A percentile compares a stretch with the other conserved stretches of the same genome.
phyloP scores from a whole-genome alignment of 257 asterid species.

The Gentiana straminea region DNA sequence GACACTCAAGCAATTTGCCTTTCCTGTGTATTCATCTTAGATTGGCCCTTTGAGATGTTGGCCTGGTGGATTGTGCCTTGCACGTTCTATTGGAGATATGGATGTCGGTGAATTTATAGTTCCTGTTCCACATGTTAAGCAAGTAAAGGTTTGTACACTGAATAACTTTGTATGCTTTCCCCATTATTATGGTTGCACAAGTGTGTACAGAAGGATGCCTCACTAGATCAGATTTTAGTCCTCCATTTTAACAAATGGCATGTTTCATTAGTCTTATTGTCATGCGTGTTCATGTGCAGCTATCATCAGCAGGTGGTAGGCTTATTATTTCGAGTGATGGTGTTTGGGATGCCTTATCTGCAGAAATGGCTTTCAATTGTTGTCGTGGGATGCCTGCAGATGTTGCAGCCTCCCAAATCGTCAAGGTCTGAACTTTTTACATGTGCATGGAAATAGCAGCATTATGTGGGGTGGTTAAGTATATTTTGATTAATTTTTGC shows the following conservation, averaged over 20 bases:
- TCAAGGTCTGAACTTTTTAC: slow-evolving; percentile 34
- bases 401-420: slow-evolving; percentile 86
- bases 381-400: slow-evolving; percentile 85
- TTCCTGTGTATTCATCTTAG: slow-evolving; percentile 28
- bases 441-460: not conserved
- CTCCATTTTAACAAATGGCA: not conserved
- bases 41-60: slow-evolving; percentile 99
- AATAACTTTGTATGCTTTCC: not conserved
- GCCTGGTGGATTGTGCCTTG: slow-evolving; percentile 99
- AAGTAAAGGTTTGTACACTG: slow-evolving; percentile 72
- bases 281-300: slow-evolving; percentile 37
- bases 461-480: not conserved
- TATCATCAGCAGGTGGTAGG: slow-evolving; percentile 87
- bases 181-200: slow-evolving; percentile 5
- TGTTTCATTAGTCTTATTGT: not conserved
- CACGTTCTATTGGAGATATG: slow-evolving; percentile 97
- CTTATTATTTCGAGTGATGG: slow-evolving; percentile 91
- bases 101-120: slow-evolving; percentile 98
- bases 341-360: slow-evolving; percentile 94
- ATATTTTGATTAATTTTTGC: slow-evolving; percentile 10
- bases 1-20: slow-evolving; percentile 6
- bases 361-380: slow-evolving; percentile 82
- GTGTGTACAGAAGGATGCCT: not conserved
- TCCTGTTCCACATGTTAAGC: slow-evolving; percentile 95
- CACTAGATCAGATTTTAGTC: not conserved